Conservation (phyloP, 768 basidiomycete genomes). For the Mycena vitilis region DNA sequence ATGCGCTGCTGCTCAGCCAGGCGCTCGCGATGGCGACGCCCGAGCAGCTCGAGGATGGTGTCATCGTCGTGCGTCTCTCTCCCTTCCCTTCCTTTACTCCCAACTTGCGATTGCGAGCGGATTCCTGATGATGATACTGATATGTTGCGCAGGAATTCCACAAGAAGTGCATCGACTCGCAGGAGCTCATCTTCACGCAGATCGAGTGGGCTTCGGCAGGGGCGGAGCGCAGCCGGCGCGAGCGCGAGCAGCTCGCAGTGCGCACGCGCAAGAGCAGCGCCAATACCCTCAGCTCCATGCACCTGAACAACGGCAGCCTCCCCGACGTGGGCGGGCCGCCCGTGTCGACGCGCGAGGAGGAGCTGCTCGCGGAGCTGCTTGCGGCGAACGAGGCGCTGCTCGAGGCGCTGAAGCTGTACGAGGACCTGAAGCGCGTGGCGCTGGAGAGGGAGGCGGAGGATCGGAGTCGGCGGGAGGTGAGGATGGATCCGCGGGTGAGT, state of each 20-base stretch:
- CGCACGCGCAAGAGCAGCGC: constrained; percentile 40
- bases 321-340: constrained; percentile 65
- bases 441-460: constrained; percentile 13
- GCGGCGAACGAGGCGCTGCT: constrained; percentile 24
- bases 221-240: constrained; percentile 63
- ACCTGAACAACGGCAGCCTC: constrained; percentile 42
- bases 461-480: constrained; percentile 24
- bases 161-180: constrained; percentile 79
- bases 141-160: constrained; percentile 84
- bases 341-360: constrained; percentile 45
- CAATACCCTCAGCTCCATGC: constrained; percentile 29
- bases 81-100: too few species aligned
- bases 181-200: constrained; percentile 87
- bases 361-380: constrained; percentile 17
- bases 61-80: constrained; percentile 69
- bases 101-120: too few species aligned
- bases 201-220: constrained; percentile 91
- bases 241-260: background rate
- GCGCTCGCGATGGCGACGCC: constrained; percentile 77
- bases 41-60: constrained; percentile 72
- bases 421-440: constrained; percentile 24
- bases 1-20: constrained; percentile 79
- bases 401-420: constrained; percentile 22
- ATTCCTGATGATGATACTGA: background rate
- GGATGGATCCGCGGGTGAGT: constrained; percentile 4